Evolutionary conservation across 495 filamentous ascomycete genomes (phyloP), one percentile per base, ranked within the genome.

Genomic region (Massariosphaeria phaeospora): DNA sequence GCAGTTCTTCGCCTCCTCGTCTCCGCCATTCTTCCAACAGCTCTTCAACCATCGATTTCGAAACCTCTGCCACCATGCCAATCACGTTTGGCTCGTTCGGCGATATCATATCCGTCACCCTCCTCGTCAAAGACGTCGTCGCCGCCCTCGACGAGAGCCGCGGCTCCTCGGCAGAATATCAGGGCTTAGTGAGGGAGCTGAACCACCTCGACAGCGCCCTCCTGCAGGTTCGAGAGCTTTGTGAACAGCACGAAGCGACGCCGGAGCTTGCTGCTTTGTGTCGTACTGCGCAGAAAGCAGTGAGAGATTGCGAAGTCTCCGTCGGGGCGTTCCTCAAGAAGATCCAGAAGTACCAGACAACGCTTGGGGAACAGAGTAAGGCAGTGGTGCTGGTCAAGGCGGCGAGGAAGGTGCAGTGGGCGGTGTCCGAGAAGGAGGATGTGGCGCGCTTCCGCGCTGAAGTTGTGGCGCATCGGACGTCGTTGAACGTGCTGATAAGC

Each of bases 31-130:
- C n/a, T n/a, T n/a, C n/a, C n/a, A n/a, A n/a, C n/a, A n/a, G n/a
- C n/a, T n/a, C n/a, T n/a, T n/a, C n/a, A n/a, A n/a, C n/a, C n/a
- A n/a, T n/a, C n/a, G n/a, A n/a, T n/a, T n/a, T n/a, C n/a, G n/a
- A n/a, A n/a, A n/a, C n/a, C n/a, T n/a, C n/a, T n/a, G n/a, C n/a
- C n/a, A 33, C n/a, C 30, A 72, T 73, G 69, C 49, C 66, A 6
- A 57, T 68, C 11, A 62, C 67, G 6, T 71, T 73, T 35, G 67
- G 71, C 8, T 71, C 68, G 4, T 59, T 69, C 15, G 69, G 69
- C 24, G 70, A 73, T 42, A 56, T 71, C 18, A 68, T 71, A 25
- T 40, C 54, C 9, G 62, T 65, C 15, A 48, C 63, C 23, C 57
- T 65, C 27, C 15, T 73, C 21, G 56, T 72, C 38, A 69, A 71